Percentiles rank a stretch among this genome's conserved stretches.
These are phyloP conservation scores for Globisporangium uncinulatum DNA, from an alignment of 352 stramenopile species.

Conservation along the genomic window DNA sequence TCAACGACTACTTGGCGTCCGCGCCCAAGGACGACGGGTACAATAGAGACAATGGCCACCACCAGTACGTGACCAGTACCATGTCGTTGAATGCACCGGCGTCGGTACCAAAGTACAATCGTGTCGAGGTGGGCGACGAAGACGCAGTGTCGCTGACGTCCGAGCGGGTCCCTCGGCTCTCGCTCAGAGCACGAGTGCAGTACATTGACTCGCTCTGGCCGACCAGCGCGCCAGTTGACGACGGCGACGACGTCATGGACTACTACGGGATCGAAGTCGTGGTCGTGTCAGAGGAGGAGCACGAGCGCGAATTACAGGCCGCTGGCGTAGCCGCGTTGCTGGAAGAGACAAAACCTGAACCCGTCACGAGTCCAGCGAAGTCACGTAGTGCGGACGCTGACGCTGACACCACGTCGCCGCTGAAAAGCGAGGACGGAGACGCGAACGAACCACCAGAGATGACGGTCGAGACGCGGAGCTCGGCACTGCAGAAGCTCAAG, in stretches of 20 bases:
- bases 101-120: slow-evolving; percentile 42
- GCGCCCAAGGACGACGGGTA: slow-evolving; percentile 6
- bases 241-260: slow-evolving; percentile 68
- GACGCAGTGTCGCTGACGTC: slow-evolving; percentile 39
- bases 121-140: slow-evolving; percentile 34
- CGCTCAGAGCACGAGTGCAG: slow-evolving; percentile 48
- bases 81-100: slow-evolving; percentile 8
- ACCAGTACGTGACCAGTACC: slow-evolving; percentile 3
- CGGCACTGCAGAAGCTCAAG: slow-evolving; percentile 44
- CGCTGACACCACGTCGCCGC: slow-evolving; percentile 3
- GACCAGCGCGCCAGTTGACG: slow-evolving; percentile 46
- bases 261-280: slow-evolving; percentile 75
- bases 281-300: slow-evolving; percentile 65
- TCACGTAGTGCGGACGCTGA: not conserved
- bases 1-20: slow-evolving; percentile 49
- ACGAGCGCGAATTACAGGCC: slow-evolving; percentile 4
- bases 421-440: slow-evolving; percentile 7
- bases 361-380: slow-evolving; percentile 17
- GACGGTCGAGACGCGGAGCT: slow-evolving; percentile 49
- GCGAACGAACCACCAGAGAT: slow-evolving; percentile 19
- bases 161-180: slow-evolving; percentile 28
- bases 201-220: slow-evolving; percentile 73
- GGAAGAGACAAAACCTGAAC: slow-evolving; percentile 11
- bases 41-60: not conserved
- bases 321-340: not conserved